phyloP scores from a whole-genome alignment of 1,284 basidiomycete species.

The Puccinia coronata region DNA sequence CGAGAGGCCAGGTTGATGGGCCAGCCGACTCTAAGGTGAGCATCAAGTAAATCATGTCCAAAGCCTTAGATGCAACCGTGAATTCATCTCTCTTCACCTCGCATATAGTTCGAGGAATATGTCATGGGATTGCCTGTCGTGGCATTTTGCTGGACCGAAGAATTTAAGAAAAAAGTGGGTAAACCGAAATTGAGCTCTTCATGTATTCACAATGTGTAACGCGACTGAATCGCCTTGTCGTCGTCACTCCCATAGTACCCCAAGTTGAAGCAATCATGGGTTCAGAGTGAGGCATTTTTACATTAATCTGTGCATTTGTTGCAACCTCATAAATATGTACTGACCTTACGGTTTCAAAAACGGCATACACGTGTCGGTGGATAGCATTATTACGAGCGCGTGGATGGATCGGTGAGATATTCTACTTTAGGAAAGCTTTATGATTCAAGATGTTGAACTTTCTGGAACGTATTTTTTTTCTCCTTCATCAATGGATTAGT shows the following conservation, averaged over 20 bases:
- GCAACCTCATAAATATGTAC: neutral
- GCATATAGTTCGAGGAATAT: constrained; percentile 67
- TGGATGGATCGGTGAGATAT: constrained; percentile 67
- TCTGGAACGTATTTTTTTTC: too few relatives aligned
- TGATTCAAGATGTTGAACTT: too few relatives aligned
- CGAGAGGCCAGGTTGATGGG: constrained; percentile 9
- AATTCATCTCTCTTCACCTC: neutral
- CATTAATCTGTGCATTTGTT: neutral
- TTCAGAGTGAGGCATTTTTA: constrained; percentile 3
- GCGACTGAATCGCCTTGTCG: neutral
- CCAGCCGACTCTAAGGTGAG: constrained; percentile 1
- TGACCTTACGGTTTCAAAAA: neutral
- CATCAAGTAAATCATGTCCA: neutral
- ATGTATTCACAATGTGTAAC: neutral
- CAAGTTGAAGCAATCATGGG: constrained; percentile 57
- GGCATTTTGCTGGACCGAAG: constrained; percentile 75
- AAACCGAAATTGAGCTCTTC: neutral
- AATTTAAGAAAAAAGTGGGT: constrained; percentile 65
- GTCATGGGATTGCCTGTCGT: constrained; percentile 83
- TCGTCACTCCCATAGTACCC: constrained; percentile 64
- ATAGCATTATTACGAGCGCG: constrained; percentile 65
- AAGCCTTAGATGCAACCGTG: neutral
- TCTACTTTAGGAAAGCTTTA: too few relatives aligned
- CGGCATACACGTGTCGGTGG: neutral
- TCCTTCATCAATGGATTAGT: constrained; percentile 51